Evolutionary conservation across 1,139 yeast species (phyloP), one percentile per base, ranked within the genome.

Genomic region (Sugiyamaella castrensis): DNA sequence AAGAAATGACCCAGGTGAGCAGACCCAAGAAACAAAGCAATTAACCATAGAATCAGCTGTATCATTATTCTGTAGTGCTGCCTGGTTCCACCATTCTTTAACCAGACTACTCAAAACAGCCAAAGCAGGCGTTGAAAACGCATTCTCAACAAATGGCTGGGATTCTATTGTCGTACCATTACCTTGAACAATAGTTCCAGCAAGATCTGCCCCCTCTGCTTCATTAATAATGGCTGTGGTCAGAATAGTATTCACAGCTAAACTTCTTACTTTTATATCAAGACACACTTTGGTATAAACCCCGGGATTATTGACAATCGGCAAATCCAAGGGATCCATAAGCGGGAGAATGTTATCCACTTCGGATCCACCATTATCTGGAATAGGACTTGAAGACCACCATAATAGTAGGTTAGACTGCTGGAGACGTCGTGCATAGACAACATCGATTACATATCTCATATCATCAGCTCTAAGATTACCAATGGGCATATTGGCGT

Each of bases 11-110:
- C 79, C 79, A 10, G 85, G 79, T 45, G 82, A 79, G 55, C 88
- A 88, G 19, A 89, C 87, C 99, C 99, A 92, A 4, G 84, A 75
- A 2, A 88, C 86, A 64, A 92, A 82, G 36, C 82, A 79, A 59
- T 87, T 87, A 59, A 92, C 84, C 78, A 92, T 79, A 1, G 87
- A 72, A 65, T 92, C 98, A 0, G 97, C 97, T 57, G 82, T 40
- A 8, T 73, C 61, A 57, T 85, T 78, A 53, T 81, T 81, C 30
- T 74, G 73, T 49, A 87, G 70, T 0, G 97, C 98, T 0, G 97
- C 98, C 62, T 83, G 87, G 62, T 88, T 95, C 97, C 98, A 92
- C 96, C 97, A 88, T 37, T 77, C 82, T 59, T 84, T 87, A 8
- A 94, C 85, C 79, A 92, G 73, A 3, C 76, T 67, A 62, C 95